Conservation (phyloP, 306 rosid genomes). For the Dryas octopetala region DNA sequence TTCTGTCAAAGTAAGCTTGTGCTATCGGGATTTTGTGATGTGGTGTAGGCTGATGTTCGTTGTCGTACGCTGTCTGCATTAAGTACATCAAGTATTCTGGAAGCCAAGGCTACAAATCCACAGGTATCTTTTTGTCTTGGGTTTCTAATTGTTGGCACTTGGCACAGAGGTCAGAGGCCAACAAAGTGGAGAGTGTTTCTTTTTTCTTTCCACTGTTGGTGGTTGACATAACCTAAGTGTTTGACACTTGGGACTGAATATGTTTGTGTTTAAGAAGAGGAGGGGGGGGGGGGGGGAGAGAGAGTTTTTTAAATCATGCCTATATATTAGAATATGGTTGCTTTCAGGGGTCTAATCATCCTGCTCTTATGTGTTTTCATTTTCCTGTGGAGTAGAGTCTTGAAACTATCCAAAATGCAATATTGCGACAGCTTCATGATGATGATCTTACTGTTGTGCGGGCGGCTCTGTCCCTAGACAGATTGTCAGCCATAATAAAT, state of each 20-base stretch:
- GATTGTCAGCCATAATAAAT: conserved; percentile 49
- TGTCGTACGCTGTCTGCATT: conserved; percentile 56
- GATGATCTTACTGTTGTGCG: conserved; percentile 77
- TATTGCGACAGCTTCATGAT: conserved; percentile 74
- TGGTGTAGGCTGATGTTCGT: conserved; percentile 76
- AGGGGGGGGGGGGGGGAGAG: neutral
- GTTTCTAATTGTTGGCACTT: too few relatives aligned
- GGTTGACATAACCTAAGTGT: too few relatives aligned
- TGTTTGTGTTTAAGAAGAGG: too few relatives aligned
- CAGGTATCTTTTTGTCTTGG: conserved; percentile 44
- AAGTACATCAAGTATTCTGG: conserved; percentile 47
- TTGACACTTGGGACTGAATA: too few relatives aligned
- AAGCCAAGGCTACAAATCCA: conserved; percentile 44
- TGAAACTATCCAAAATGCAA: conserved; percentile 58
- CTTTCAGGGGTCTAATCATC: neutral
- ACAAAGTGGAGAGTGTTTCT: too few relatives aligned
- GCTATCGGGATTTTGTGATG: conserved; percentile 19
- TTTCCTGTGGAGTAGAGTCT: conserved; percentile 55
- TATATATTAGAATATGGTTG: neutral
- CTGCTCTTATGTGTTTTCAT: neutral
- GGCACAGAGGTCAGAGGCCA: too few relatives aligned
- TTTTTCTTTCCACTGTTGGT: too few relatives aligned
- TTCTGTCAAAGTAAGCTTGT: neutral
- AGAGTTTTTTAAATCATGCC: neutral
- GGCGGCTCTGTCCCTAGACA: conserved; percentile 64